A percentile compares a stretch with the other conserved stretches of the same genome.
Evolutionary conservation across 1,139 yeast species (phyloP).

Genomic region (Kurtzmaniella natalensis): DNA sequence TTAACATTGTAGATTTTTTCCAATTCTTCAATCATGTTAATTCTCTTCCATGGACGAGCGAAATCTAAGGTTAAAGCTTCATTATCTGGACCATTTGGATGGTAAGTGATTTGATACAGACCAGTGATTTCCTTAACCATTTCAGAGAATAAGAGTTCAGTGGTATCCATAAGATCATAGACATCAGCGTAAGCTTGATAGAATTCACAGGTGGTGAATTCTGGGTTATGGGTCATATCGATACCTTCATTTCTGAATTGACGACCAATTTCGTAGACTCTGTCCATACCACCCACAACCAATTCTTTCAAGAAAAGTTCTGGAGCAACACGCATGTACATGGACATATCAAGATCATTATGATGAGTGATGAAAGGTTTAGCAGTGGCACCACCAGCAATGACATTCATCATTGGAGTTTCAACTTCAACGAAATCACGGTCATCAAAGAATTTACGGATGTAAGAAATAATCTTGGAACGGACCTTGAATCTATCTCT

Average conservation of each 20-base stretch:
- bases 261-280: slow-evolving; percentile 98
- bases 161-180: slow-evolving; percentile 93
- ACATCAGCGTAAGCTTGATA: slow-evolving; percentile 95
- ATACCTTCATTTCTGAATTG: slow-evolving; percentile 99
- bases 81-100: slow-evolving; percentile 86
- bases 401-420: slow-evolving; percentile 97
- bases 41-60: slow-evolving; percentile 97
- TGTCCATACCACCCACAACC: slow-evolving; percentile 97
- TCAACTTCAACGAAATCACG: slow-evolving; percentile 93
- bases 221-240: slow-evolving; percentile 97
- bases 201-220: slow-evolving; percentile 96
- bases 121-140: slow-evolving; percentile 97
- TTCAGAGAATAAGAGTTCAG: slow-evolving; percentile 90
- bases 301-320: slow-evolving; percentile 94
- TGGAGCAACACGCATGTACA: slow-evolving; percentile 98
- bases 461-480: slow-evolving; percentile 83
- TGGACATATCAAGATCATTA: slow-evolving; percentile 91
- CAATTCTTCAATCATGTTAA: slow-evolving; percentile 93
- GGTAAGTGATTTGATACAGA: slow-evolving; percentile 76
- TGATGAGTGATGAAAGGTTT: slow-evolving; percentile 97
- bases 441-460: slow-evolving; percentile 80
- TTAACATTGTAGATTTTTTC: slow-evolving; percentile 82
- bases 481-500: slow-evolving; percentile 73
- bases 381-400: slow-evolving; percentile 99
- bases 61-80: slow-evolving; percentile 79